Evolutionary conservation across 768 basidiomycete genomes (phyloP).

Genomic region (Hygrophorus pudorinus): DNA sequence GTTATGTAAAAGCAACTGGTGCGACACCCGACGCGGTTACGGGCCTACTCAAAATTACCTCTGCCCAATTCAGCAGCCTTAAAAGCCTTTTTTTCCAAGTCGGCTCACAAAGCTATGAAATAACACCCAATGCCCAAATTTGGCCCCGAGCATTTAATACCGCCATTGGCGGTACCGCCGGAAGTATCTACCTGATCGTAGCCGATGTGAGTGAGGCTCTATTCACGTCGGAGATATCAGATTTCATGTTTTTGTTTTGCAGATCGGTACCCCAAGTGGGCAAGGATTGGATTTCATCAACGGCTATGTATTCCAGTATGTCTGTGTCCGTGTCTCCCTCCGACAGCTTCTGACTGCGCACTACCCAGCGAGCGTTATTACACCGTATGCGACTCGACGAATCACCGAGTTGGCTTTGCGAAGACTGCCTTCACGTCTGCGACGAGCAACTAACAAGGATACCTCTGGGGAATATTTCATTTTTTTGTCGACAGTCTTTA

Average conservation of each 20-base stretch:
- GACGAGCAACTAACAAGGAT: slow-evolving; percentile 26
- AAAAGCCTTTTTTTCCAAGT: slow-evolving; percentile 45
- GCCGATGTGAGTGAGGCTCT: slow-evolving; percentile 20
- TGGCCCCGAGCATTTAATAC: slow-evolving; percentile 56
- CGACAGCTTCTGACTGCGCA: slow-evolving; percentile 14
- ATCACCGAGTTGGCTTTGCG: slow-evolving; percentile 28
- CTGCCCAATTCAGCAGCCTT: slow-evolving; percentile 35
- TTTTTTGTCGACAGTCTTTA: too few species aligned
- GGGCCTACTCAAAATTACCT: slow-evolving; percentile 45
- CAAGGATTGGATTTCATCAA: slow-evolving; percentile 58
- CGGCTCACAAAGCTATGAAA: slow-evolving; percentile 35
- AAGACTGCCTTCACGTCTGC: slow-evolving; percentile 26
- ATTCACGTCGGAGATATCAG: too few species aligned
- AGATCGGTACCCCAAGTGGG: slow-evolving; percentile 36
- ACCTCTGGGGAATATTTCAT: too few species aligned
- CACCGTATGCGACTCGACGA: slow-evolving; percentile 37
- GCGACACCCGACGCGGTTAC: slow-evolving; percentile 43
- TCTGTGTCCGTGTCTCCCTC: not conserved
- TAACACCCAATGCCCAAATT: slow-evolving; percentile 58
- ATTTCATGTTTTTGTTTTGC: too few species aligned
- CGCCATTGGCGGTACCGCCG: slow-evolving; percentile 40
- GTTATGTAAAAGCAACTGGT: slow-evolving; percentile 47
- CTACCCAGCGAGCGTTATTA: slow-evolving; percentile 49
- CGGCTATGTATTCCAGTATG: slow-evolving; percentile 18
- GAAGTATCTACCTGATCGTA: slow-evolving; percentile 47